Conservation (phyloP, 768 basidiomycete species). For the Leccinum rimulosum region DNA sequence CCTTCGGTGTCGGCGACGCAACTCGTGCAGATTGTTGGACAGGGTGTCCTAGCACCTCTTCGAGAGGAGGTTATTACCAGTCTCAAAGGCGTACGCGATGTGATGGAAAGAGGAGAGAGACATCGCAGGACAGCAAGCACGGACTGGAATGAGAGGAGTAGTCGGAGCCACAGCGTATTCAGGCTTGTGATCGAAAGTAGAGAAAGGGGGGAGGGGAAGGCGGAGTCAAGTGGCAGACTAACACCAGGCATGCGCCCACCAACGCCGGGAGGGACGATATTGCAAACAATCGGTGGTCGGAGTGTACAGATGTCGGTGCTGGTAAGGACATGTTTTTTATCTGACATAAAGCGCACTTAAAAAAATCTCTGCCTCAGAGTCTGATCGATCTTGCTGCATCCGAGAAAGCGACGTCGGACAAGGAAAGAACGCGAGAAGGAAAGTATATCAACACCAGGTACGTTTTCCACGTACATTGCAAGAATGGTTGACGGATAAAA, state of each 20-base stretch:
- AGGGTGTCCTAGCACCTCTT: slow-evolving; percentile 68
- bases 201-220: slow-evolving; percentile 55
- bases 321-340: slow-evolving; percentile 36
- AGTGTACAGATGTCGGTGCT: slow-evolving; percentile 77
- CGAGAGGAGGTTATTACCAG: slow-evolving; percentile 94
- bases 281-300: slow-evolving; percentile 76
- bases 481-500: neutral
- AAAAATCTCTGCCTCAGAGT: slow-evolving; percentile 46
- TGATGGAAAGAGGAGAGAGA: slow-evolving; percentile 82
- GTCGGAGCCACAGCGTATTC: slow-evolving; percentile 93
- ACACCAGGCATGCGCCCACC: slow-evolving; percentile 53
- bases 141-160: slow-evolving; percentile 98
- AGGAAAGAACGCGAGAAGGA: slow-evolving; percentile 93
- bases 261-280: slow-evolving; percentile 57
- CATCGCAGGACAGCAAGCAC: slow-evolving; percentile 90
- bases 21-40: slow-evolving; percentile 74
- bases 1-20: slow-evolving; percentile 50
- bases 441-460: slow-evolving; percentile 94
- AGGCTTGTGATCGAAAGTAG: slow-evolving; percentile 89
- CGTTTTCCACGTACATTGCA: neutral
- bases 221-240: slow-evolving; percentile 38
- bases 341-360: slow-evolving; percentile 1
- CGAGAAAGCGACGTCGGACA: slow-evolving; percentile 93
- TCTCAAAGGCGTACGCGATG: slow-evolving; percentile 79
- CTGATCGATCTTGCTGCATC: slow-evolving; percentile 96